These are phyloP conservation scores for Candida dajiaensis DNA, from an alignment of 805 yeast genomes.

Conservation along the genomic window DNA sequence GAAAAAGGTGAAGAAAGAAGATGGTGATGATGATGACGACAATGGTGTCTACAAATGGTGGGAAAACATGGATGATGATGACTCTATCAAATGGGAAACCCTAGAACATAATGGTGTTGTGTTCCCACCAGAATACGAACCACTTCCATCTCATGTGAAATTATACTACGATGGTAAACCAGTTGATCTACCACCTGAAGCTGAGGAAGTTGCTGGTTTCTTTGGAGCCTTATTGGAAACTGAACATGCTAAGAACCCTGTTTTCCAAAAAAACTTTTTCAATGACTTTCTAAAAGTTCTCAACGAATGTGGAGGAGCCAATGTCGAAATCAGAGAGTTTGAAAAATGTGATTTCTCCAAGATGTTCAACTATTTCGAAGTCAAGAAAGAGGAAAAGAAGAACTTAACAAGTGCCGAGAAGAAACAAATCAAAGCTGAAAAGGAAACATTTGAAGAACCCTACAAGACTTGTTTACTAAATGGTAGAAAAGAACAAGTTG, in stretches of 20 bases:
- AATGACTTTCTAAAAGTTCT: slow-evolving; percentile 67
- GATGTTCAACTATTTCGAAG: slow-evolving; percentile 68
- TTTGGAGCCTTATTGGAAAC: slow-evolving; percentile 83
- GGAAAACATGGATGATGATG: slow-evolving; percentile 69
- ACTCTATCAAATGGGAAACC: slow-evolving; percentile 78
- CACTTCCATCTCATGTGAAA: slow-evolving; percentile 73
- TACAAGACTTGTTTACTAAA: slow-evolving; percentile 75
- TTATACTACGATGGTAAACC: slow-evolving; percentile 72
- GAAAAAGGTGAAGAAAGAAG: slow-evolving; percentile 6
- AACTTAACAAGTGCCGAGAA: slow-evolving; percentile 66
- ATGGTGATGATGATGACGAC: slow-evolving; percentile 38
- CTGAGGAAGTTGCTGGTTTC: slow-evolving; percentile 96
- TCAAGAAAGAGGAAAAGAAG: slow-evolving; percentile 66
- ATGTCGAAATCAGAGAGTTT: slow-evolving; percentile 48
- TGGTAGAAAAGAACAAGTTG: slow-evolving; percentile 88
- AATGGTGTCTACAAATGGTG: slow-evolving; percentile 76
- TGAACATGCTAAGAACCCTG: slow-evolving; percentile 84
- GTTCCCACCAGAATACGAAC: slow-evolving; percentile 89
- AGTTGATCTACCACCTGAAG: slow-evolving; percentile 67
- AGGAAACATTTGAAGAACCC: slow-evolving; percentile 71
- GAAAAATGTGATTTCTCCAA: slow-evolving; percentile 70
- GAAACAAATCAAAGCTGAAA: slow-evolving; percentile 63
- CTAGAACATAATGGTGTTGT: slow-evolving; percentile 86
- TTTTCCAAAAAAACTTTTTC: slow-evolving; percentile 83
- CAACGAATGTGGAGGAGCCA: slow-evolving; percentile 63